Percentiles rank a stretch among this genome's conserved stretches.
Conservation (phyloP, 768 basidiomycete species). For the Phlebiopsis flavidoalba region DNA sequence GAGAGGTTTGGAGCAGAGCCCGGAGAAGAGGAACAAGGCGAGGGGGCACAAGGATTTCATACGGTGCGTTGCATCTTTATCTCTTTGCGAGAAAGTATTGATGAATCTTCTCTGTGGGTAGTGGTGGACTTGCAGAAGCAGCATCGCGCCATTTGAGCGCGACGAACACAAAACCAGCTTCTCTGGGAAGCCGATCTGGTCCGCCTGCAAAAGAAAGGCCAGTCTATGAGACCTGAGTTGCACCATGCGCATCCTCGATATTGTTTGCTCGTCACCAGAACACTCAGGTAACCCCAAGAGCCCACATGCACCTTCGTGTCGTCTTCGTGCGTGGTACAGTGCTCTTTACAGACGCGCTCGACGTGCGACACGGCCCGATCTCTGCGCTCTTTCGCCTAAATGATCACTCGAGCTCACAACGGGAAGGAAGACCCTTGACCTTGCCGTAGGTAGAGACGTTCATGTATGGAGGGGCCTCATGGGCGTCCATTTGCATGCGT, state of each 20-base stretch:
- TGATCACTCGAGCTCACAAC: slow-evolving; percentile 1
- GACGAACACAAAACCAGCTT: slow-evolving; percentile 19
- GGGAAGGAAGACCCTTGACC: slow-evolving; percentile 24
- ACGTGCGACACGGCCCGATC: slow-evolving; percentile 6
- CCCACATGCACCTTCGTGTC: slow-evolving; percentile 15
- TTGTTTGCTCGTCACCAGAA: slow-evolving; percentile 32
- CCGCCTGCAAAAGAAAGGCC: slow-evolving; percentile 40
- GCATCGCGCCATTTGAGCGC: slow-evolving; percentile 30
- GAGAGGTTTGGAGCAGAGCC: slow-evolving; percentile 55
- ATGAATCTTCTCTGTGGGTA: slow-evolving; percentile 19
- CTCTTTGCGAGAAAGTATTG: background rate
- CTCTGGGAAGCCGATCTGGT: slow-evolving; percentile 38
- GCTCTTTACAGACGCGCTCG: background rate
- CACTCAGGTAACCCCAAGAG: slow-evolving; percentile 24
- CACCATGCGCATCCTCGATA: slow-evolving; percentile 37
- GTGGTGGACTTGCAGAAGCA: slow-evolving; percentile 53
- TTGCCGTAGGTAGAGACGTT: slow-evolving; percentile 36
- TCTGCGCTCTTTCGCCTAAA: slow-evolving; percentile 14
- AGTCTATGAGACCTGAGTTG: slow-evolving; percentile 33
- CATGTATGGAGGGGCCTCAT: slow-evolving; percentile 49
- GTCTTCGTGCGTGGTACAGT: slow-evolving; percentile 13
- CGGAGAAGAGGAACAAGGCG: slow-evolving; percentile 41
- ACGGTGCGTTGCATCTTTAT: slow-evolving; percentile 33
- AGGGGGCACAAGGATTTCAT: slow-evolving; percentile 41
- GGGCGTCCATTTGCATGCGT: slow-evolving; percentile 20